Base-by-base conservation (phyloP, 208 protist genomes). In the Trypanosoma mega region DNA sequence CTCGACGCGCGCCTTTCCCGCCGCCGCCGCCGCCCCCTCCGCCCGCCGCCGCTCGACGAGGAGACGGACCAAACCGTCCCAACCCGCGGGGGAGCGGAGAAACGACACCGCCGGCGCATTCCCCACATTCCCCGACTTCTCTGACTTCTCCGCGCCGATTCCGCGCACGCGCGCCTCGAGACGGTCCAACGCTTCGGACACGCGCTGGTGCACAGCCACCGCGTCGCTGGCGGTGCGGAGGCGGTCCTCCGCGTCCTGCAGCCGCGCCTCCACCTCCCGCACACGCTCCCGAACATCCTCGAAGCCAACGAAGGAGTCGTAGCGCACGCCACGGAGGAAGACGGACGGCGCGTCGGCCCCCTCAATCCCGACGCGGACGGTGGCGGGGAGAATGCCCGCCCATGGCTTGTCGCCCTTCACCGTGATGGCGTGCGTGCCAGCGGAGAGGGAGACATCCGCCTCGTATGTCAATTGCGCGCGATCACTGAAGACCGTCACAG, bases 301-400 rank as follows among this genome's bases (percentile, higher is more conserved):
- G 12, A 7, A 46, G 9, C 8, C 41, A 30, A 52, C 26, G n/a
- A 23, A 2, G 1, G 12, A 39, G 14, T 39, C 21, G 41, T 59
- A 33, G 3, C 56, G 27, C 1, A 72, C 66, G 12, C 33, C 57
- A 26, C 31, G 57, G 20, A 72, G 27, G 3, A 48, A 5, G 8
- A 63, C 58, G 11, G 16, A 27, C 26, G 33, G 48, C 1, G 47
- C 3, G 18, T 26, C 21, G 0, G 56, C 66, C 3, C 52, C 57
- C 18, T 43, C 56, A 2, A 59, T 16, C 9, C 21, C 36, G 26
- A 85, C 58, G 58, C 75, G 78, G 43, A 85, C 53, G 29, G 78
- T 85, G 33, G 43, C 54, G 52, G 51, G 58, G 43, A 74, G 3
- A 12, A 53, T 26, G 20, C 36, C 24, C 16, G 49, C 56, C 54